Percentiles rank a stretch among this genome's conserved stretches.
phyloP scores from a whole-genome alignment of 2,329 filamentous ascomycete species.

The Cercospora sesami region DNA sequence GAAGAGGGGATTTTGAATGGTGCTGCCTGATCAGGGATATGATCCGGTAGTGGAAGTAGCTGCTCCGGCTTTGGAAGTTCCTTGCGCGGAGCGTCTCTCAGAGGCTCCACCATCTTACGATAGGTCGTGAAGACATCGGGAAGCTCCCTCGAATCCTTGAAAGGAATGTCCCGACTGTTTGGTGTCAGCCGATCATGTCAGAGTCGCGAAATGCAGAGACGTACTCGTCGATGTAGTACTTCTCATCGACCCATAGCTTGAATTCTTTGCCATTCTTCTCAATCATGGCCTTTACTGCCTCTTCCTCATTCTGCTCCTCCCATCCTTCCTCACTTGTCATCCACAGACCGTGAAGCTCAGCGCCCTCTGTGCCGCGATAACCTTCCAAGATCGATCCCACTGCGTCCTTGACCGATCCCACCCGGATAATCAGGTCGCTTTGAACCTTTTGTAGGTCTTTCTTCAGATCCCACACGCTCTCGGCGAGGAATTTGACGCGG shows the following conservation, averaged over 20 bases:
- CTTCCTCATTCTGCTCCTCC: slow-evolving; percentile 69
- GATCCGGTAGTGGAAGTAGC: slow-evolving; percentile 60
- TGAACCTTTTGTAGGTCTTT: slow-evolving; percentile 57
- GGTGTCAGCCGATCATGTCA: not conserved
- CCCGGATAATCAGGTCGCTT: slow-evolving; percentile 64
- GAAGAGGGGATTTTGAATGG: slow-evolving; percentile 65
- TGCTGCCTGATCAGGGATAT: slow-evolving; percentile 58
- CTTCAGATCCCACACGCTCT: slow-evolving; percentile 74
- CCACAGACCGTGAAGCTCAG: slow-evolving; percentile 66
- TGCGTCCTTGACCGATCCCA: slow-evolving; percentile 62
- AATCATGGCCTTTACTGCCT: slow-evolving; percentile 56
- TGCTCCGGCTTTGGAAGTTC: slow-evolving; percentile 56
- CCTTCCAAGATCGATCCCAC: slow-evolving; percentile 58
- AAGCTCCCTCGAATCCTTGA: slow-evolving; percentile 59
- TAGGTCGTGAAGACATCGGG: slow-evolving; percentile 76
- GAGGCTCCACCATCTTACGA: slow-evolving; percentile 69
- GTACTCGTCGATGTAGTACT: slow-evolving; percentile 78
- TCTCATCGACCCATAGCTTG: slow-evolving; percentile 70
- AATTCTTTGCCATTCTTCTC: slow-evolving; percentile 58
- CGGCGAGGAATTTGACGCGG: slow-evolving; percentile 68
- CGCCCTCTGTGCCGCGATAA: slow-evolving; percentile 39
- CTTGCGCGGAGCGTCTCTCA: slow-evolving; percentile 63
- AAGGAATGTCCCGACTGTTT: slow-evolving; percentile 61
- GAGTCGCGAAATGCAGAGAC: slow-evolving; percentile 38
- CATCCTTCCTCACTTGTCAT: slow-evolving; percentile 69